phyloP scores from a whole-genome alignment of 495 filamentous ascomycete species.

The Zalerion maritima region DNA sequence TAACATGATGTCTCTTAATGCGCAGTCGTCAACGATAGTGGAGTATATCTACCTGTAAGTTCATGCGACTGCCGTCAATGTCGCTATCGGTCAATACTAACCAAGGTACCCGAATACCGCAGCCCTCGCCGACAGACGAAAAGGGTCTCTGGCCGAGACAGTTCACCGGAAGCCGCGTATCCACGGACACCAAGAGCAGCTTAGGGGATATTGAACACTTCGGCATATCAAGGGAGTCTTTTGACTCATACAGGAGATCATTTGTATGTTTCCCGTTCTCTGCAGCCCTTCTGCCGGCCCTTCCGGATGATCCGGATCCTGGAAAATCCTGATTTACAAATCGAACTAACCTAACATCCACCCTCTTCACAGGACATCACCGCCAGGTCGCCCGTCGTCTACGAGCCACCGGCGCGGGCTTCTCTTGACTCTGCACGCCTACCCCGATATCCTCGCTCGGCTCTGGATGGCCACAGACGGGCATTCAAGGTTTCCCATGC shows the following conservation, averaged over 20 bases:
- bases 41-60: slow-evolving; percentile 84
- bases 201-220: slow-evolving; percentile 82
- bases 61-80: slow-evolving; percentile 1
- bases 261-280: slow-evolving; percentile 48
- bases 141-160: slow-evolving; percentile 71
- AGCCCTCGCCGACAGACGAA: slow-evolving; percentile 87
- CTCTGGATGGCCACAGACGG: slow-evolving; percentile 28
- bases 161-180: slow-evolving; percentile 49
- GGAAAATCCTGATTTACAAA: not conserved
- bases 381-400: slow-evolving; percentile 64
- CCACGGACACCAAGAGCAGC: slow-evolving; percentile 51
- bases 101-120: not conserved
- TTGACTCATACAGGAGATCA: slow-evolving; percentile 92
- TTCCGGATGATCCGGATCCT: slow-evolving; percentile 1
- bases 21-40: slow-evolving; percentile 89
- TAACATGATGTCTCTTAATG: slow-evolving; percentile 9
- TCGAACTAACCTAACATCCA: slow-evolving; percentile 9
- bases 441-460: slow-evolving; percentile 38
- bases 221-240: slow-evolving; percentile 92
- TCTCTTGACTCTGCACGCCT: slow-evolving; percentile 62
- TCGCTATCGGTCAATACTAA: slow-evolving; percentile 7
- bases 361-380: slow-evolving; percentile 61
- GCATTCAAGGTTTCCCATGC: slow-evolving; percentile 37
- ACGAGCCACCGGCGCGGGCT: slow-evolving; percentile 48
- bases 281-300: slow-evolving; percentile 4